Evolutionary conservation across 2,329 filamentous ascomycete genomes (phyloP), one percentile per base, ranked within the genome.

Genomic region (Colletotrichum sp.): DNA sequence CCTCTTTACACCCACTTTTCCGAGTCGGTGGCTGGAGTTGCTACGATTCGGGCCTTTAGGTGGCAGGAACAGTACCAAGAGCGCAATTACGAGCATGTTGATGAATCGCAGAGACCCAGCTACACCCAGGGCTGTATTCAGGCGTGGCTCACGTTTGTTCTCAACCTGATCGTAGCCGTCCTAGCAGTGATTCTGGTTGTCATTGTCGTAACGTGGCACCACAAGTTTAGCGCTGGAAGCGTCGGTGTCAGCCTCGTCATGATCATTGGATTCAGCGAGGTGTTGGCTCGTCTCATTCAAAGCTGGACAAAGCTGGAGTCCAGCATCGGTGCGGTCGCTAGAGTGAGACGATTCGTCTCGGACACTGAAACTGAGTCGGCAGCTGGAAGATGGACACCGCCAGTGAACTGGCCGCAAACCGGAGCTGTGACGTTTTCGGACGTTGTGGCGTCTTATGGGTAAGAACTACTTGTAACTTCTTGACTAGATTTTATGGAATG

Each of bases 1-100:
- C 83, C 83, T 6, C 77, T 85, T 0, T 85, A 83, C 59, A 80
- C 81, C 4, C 80, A 81, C 64, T 84, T 84, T 61, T 77, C 76
- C 25, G 80, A 81, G 39, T 80, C 80, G 1, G 72, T 80, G 13
- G 59, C 68, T 0, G 79, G 79, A 2, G 65, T 69, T 2, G 72
- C 79, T 5, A 80, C 78, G 0, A 80, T 80, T 19, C 73, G 79
- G n/a, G 78, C 79, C 27, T 80, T 79, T 27, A 3, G 61, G 5
- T 77, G 74, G 74, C 65, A 77, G 6, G 7, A 16, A 6, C 13
- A 62, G 3, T 75, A 74, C 39, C 59, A 71, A 19, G 39, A 30
- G 0, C 74, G 66, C 6, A 67, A 29, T 5, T 63, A 70, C 11
- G 1, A 16, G 8, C 49, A 34, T n/a, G 27, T 75, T 15, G 71